These are phyloP conservation scores for Oryza meridionalis DNA, from an alignment of 176 grass and related monocot species.

Conservation along the genomic window DNA sequence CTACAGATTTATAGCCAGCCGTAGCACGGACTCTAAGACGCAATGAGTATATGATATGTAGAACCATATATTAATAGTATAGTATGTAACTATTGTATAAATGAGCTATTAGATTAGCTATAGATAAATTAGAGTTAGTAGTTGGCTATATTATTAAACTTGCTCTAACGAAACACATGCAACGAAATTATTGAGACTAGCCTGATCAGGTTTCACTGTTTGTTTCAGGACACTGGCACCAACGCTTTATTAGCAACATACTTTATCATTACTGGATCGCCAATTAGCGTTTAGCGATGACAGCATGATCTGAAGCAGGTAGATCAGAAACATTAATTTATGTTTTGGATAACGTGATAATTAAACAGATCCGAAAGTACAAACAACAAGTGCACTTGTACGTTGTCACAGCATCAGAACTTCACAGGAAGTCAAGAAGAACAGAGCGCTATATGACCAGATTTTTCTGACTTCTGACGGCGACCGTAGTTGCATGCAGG, in stretches of 20 bases:
- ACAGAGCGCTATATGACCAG: neutral
- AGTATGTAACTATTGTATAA: too few relatives aligned
- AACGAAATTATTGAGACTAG: neutral
- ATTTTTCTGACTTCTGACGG: neutral
- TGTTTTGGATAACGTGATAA: neutral
- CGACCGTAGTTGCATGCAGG: neutral
- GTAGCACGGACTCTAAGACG: too few relatives aligned
- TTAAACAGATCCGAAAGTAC: neutral
- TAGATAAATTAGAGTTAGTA: too few relatives aligned
- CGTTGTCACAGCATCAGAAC: neutral
- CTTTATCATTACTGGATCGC: neutral
- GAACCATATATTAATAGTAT: too few relatives aligned
- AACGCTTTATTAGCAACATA: neutral
- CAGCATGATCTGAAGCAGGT: neutral
- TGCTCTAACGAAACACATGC: too few relatives aligned
- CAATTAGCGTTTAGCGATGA: neutral
- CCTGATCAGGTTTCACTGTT: neutral
- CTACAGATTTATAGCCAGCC: too few relatives aligned
- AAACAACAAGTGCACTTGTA: neutral
- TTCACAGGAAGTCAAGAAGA: neutral
- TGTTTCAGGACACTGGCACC: neutral
- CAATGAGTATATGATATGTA: too few relatives aligned
- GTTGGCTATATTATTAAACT: too few relatives aligned
- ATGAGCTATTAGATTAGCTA: too few relatives aligned
- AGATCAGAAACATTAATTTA: neutral